Conservation (phyloP, 1,139 yeast species). For the Geotrichum phurueaensis region DNA sequence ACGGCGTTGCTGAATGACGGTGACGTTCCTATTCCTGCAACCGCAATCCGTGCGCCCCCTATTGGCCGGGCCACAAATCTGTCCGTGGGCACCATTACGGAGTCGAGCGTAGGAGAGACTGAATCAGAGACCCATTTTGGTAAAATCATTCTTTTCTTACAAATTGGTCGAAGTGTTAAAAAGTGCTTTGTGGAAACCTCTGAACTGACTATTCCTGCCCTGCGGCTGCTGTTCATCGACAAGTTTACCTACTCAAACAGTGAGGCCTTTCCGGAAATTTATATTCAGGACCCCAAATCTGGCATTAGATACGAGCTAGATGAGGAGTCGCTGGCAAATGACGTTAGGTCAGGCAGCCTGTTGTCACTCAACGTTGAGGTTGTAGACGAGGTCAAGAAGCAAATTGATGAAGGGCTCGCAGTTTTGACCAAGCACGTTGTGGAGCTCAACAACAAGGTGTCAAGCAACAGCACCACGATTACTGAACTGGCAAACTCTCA, state of each 20-base stretch:
- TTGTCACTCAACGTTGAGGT: constrained; percentile 48
- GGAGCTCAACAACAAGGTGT: constrained; percentile 37
- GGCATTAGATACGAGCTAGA: constrained; percentile 76
- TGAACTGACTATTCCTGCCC: constrained; percentile 50
- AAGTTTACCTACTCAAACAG: constrained; percentile 66
- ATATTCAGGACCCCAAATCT: constrained; percentile 56
- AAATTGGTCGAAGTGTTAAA: constrained; percentile 55
- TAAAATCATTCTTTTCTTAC: constrained; percentile 45
- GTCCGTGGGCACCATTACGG: background rate
- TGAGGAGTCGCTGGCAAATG: constrained; percentile 50
- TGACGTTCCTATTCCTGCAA: constrained; percentile 1
- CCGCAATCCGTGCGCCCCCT: background rate
- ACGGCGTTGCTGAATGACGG: constrained; percentile 20
- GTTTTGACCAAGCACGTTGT: constrained; percentile 31
- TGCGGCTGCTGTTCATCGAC: constrained; percentile 74
- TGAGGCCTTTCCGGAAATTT: constrained; percentile 72
- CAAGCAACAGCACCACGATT: constrained; percentile 31
- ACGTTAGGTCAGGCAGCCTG: constrained; percentile 55
- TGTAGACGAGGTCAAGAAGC: constrained; percentile 33
- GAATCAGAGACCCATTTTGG: constrained; percentile 6
- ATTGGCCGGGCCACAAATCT: background rate
- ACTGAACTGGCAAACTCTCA: constrained; percentile 19
- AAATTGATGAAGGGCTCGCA: constrained; percentile 33
- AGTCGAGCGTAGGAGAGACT: background rate
- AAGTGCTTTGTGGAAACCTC: constrained; percentile 51